Evolutionary conservation across 1,139 yeast genomes (phyloP).

Genomic region (Debaryomyces nepalensis): DNA sequence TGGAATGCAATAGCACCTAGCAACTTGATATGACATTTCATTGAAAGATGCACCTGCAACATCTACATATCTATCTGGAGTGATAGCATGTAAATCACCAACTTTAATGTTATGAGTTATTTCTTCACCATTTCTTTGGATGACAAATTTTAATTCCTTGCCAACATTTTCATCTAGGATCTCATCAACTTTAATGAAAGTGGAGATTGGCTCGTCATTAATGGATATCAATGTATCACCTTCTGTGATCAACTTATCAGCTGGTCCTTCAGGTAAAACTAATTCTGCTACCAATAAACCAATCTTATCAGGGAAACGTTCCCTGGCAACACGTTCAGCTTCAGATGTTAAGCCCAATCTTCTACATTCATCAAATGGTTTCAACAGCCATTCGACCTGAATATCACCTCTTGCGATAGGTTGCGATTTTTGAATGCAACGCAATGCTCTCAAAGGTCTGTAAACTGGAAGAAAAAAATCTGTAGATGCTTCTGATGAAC

Average conservation of each 20-base stretch:
- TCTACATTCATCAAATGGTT: conserved; percentile 89
- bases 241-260: conserved; percentile 71
- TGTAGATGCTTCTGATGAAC: conserved; percentile 87
- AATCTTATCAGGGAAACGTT: conserved; percentile 70
- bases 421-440: conserved; percentile 61
- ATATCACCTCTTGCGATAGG: conserved; percentile 81
- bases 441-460: conserved; percentile 80
- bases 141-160: conserved; percentile 54
- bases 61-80: conserved; percentile 80
- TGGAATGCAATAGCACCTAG: conserved; percentile 82
- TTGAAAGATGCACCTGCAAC: conserved; percentile 90
- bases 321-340: conserved; percentile 72
- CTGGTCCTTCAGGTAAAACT: conserved; percentile 87
- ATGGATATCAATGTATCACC: conserved; percentile 85
- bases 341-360: conserved; percentile 81
- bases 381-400: conserved; percentile 86
- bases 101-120: conserved; percentile 56
- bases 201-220: conserved; percentile 65
- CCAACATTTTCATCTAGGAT: conserved; percentile 78
- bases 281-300: conserved; percentile 87
- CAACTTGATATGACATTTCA: conserved; percentile 84
- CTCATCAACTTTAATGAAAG: conserved; percentile 83
- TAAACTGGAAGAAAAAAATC: conserved; percentile 89
- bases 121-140: conserved; percentile 77
- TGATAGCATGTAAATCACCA: conserved; percentile 78